Base-by-base conservation (phyloP, 2,329 filamentous ascomycete genomes). In the Aureobasidium subglaciale region DNA sequence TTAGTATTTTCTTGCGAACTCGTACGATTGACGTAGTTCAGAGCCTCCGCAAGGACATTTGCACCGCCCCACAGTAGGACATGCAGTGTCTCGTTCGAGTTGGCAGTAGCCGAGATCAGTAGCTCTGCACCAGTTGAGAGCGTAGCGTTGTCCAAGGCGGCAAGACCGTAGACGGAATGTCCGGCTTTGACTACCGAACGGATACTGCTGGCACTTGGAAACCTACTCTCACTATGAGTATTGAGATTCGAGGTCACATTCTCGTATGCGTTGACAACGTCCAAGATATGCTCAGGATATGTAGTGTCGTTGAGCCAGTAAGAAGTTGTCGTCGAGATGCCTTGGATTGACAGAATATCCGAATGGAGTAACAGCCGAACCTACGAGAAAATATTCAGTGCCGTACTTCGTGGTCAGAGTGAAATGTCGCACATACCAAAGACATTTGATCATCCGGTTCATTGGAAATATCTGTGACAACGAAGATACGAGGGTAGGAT, bases 21-120 rank as follows among this genome's bases (percentile, higher is more conserved):
- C 15, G 60, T 67, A 1, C 58, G 49, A 6, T 64, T 62, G 25
- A 75, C 67, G n/a, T 73, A 63, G 37, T 70, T 61, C 5, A 81
- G 68, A 1, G 72, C 76, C 59, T 77, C 73, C 1, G 76, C 78
- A 2, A 81, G 69, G 1, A 77, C 71, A 54, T 78, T 80, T 13
- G 73, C 70, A 7, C 78, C 78, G 9, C 78, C 78, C 78, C 78
- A 81, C 54, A 59, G 60, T 30, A 62, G 59, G 10, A 79, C 67
- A 73, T 76, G 80, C 3, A 80, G 69, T 3, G 75, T 74, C 5
- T 72, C 64, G 2, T 69, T 64, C 13, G 60, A 58, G 15, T 25
- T 46, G 45, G 60, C 61, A 1, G 60, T 53, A 7, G 62, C 64
- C 4, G 60, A 59, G 34, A 67, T 62, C 20, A 62, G 29, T 13